Percentiles rank a stretch among this genome's conserved stretches.
These are phyloP conservation scores for Alternaria angustiovoidea DNA, from an alignment of 2,329 filamentous ascomycete species.

Conservation along the genomic window DNA sequence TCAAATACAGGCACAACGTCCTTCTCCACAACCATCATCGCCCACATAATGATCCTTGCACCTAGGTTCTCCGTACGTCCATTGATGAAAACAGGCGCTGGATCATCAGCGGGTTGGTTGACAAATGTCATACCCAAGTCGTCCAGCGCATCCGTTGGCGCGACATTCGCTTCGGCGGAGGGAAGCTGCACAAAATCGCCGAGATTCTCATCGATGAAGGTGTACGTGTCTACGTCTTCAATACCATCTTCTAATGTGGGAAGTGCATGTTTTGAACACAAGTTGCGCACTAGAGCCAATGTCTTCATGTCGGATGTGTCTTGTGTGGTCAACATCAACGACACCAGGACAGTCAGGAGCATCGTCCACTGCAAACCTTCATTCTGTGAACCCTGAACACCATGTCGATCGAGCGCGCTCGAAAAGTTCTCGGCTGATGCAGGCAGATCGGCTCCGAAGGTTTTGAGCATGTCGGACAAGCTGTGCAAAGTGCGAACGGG, in stretches of 20 bases:
- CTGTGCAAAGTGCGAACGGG: slow-evolving; percentile 23
- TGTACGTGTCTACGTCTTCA: slow-evolving; percentile 33
- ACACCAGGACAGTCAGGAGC: slow-evolving; percentile 28
- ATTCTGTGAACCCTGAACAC: slow-evolving; percentile 12
- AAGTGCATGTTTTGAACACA: slow-evolving; percentile 25
- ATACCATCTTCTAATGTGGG: slow-evolving; percentile 35
- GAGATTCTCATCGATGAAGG: slow-evolving; percentile 32
- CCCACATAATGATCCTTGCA: slow-evolving; percentile 36
- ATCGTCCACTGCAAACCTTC: slow-evolving; percentile 34
- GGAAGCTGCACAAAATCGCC: slow-evolving; percentile 26
- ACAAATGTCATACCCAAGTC: slow-evolving; percentile 24
- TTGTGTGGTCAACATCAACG: slow-evolving; percentile 21
- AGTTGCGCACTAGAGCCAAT: slow-evolving; percentile 12
- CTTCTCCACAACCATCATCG: slow-evolving; percentile 28
- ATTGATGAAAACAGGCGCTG: slow-evolving; percentile 12
- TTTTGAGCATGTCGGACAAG: slow-evolving; percentile 18
- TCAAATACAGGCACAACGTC: slow-evolving; percentile 23
- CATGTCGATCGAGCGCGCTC: slow-evolving; percentile 20
- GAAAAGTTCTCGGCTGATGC: slow-evolving; percentile 16
- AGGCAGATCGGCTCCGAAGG: slow-evolving; percentile 23
- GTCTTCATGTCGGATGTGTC: not conserved
- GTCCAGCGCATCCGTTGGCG: slow-evolving; percentile 23
- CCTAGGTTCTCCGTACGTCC: slow-evolving; percentile 27
- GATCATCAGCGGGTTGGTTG: slow-evolving; percentile 3
- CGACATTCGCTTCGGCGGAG: not conserved